These are phyloP conservation scores for Gymnopilus dilepis DNA, from an alignment of 768 basidiomycete species.

Conservation along the genomic window DNA sequence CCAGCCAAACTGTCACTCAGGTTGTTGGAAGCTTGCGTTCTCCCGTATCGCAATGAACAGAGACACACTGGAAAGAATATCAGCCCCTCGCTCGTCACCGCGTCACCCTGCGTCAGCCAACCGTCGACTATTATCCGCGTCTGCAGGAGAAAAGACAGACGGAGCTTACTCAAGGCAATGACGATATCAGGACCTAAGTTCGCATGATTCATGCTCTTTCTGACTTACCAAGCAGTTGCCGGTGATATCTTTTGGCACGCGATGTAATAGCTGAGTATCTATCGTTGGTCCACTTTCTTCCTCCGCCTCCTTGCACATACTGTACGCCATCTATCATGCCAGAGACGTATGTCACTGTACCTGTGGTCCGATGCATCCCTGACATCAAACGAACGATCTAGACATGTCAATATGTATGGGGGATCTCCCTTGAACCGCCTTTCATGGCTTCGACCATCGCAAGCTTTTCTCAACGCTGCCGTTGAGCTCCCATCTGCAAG, in stretches of 20 bases:
- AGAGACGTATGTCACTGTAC: conserved; percentile 26
- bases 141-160: background rate
- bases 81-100: too few species aligned
- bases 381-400: too few species aligned
- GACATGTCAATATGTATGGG: conserved; percentile 45
- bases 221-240: conserved; percentile 12
- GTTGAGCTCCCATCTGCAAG: conserved; percentile 60
- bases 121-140: too few species aligned
- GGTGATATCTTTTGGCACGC: conserved; percentile 1
- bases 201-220: too few species aligned
- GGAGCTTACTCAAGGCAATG: background rate
- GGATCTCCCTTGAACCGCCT: conserved; percentile 83
- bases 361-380: too few species aligned
- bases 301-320: background rate
- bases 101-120: too few species aligned
- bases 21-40: too few species aligned
- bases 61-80: too few species aligned
- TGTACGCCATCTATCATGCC: conserved; percentile 16
- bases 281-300: background rate
- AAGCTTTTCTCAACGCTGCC: conserved; percentile 77
- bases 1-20: too few species aligned
- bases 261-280: background rate
- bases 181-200: conserved; percentile 8
- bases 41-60: too few species aligned
- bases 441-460: conserved; percentile 80